Percentiles rank a stretch among this genome's conserved stretches.
Evolutionary conservation across 1,139 yeast genomes (phyloP).

Genomic region (Candida neerlandica): DNA sequence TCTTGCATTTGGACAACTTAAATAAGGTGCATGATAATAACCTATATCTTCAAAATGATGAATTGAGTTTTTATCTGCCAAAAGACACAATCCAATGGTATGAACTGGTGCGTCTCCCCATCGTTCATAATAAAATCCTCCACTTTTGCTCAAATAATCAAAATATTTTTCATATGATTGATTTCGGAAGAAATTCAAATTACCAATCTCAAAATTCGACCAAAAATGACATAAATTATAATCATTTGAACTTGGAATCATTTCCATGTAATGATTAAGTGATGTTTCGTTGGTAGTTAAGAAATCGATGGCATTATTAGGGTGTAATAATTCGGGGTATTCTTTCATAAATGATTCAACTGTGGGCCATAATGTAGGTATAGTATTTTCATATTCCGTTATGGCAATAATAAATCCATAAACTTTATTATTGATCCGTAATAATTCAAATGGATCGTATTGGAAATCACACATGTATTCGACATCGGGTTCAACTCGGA

Average conservation of each 20-base stretch:
- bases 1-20: constrained; percentile 71
- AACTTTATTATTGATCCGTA: constrained; percentile 36
- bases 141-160: constrained; percentile 65
- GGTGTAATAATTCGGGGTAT: constrained; percentile 65
- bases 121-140: constrained; percentile 88
- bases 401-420: constrained; percentile 50
- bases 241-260: constrained; percentile 39
- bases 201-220: constrained; percentile 92
- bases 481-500: constrained; percentile 51
- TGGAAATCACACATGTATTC: constrained; percentile 52
- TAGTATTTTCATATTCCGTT: constrained; percentile 49
- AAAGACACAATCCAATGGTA: constrained; percentile 68
- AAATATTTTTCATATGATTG: constrained; percentile 71
- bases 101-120: constrained; percentile 99
- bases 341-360: constrained; percentile 64
- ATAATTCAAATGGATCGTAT: constrained; percentile 46
- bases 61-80: constrained; percentile 67
- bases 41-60: constrained; percentile 94
- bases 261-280: constrained; percentile 27
- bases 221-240: constrained; percentile 93
- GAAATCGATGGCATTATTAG: constrained; percentile 69
- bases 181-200: constrained; percentile 76
- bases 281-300: constrained; percentile 61
- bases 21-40: constrained; percentile 80
- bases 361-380: constrained; percentile 77